A percentile compares a stretch with the other conserved stretches of the same genome.
Evolutionary conservation across 2,329 filamentous ascomycete species (phyloP).

Genomic region (Colletotrichum tamarilloi): DNA sequence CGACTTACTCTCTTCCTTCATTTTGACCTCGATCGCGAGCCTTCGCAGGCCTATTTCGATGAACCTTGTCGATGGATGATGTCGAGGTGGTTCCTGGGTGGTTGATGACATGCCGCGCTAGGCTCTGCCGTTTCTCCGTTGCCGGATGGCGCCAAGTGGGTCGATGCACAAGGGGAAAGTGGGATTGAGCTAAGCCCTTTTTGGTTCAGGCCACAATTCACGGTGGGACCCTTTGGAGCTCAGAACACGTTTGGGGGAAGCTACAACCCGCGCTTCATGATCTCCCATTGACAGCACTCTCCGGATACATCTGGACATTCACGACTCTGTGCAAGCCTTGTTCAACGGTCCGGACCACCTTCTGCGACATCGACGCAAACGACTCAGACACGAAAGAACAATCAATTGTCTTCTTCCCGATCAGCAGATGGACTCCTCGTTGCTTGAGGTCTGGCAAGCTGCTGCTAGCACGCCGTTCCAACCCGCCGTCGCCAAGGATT

Average conservation of each 20-base stretch:
- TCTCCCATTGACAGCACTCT: conserved; percentile 10
- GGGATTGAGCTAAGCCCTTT: conserved; percentile 45
- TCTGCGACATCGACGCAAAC: background rate
- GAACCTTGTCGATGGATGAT: conserved; percentile 20
- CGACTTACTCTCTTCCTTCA: conserved; percentile 55
- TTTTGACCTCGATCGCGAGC: conserved; percentile 30
- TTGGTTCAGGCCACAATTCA: conserved; percentile 48
- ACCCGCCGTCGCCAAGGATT: conserved; percentile 82
- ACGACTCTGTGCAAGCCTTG: background rate
- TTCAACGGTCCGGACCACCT: background rate
- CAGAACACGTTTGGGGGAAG: conserved; percentile 37
- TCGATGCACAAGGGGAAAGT: conserved; percentile 44
- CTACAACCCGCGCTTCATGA: conserved; percentile 21
- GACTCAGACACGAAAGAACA: background rate
- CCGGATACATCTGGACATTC: background rate
- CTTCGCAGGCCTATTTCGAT: conserved; percentile 25
- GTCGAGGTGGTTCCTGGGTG: conserved; percentile 21
- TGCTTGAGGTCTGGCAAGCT: conserved; percentile 93
- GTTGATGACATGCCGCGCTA: conserved; percentile 35
- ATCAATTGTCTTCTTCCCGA: background rate
- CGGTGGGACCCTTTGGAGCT: conserved; percentile 40
- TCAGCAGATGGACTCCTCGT: conserved; percentile 76
- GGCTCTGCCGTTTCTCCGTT: conserved; percentile 32
- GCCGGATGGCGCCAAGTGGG: conserved; percentile 22
- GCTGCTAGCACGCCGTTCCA: conserved; percentile 87